Evolutionary conservation across 768 basidiomycete genomes (phyloP), one percentile per base, ranked within the genome.

Genomic region (Boletus sensibilis): DNA sequence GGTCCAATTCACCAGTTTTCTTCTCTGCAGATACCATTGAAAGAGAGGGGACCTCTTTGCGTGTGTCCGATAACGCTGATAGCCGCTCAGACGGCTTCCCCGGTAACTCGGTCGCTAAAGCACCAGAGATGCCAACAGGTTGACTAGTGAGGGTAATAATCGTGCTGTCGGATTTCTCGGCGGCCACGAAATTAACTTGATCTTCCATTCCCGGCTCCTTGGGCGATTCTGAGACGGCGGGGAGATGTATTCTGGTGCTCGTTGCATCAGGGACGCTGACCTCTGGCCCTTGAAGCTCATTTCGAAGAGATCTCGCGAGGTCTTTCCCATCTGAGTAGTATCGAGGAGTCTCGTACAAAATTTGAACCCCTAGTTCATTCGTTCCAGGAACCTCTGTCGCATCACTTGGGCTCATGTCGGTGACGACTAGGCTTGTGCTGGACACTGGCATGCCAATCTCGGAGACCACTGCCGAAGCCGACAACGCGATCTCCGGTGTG

Each of bases 321-420:
- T 48, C 29, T 14, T 11, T 18, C 9, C 7, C 29, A 16, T 31
- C 21, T 4, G 31, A 14, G n/a, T 1, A 21, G 37, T 29, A n/a
- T 18, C 34, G 53, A 44, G 40, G 37, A n/a, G 37, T 56, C 38
- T 60, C 49, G 38, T 49, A 52, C 27, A 38, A 27, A 33, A 38
- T 16, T 10, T 25, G 35, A 5, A 14, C 2, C 8, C 9, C 31
- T 34, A 8, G 11, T 25, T 37, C 50, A n/a, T 42, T 38, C n/a
- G 11, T 25, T 9, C 11, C n/a, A 34, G 34, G 16, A 40, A 23
- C 11, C 7, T 50, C 33, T n/a, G 4, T 23, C 11, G 27, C 33
- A 8, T 1, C 18, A 12, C n/a, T 34, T 20, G 50, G 39, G 14
- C 16, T 23, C 2, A 12, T 9, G 11, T 39, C n/a, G 25, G 20